These are phyloP conservation scores for Calocybe cyanea DNA, from an alignment of 768 basidiomycete genomes.

Conservation along the genomic window DNA sequence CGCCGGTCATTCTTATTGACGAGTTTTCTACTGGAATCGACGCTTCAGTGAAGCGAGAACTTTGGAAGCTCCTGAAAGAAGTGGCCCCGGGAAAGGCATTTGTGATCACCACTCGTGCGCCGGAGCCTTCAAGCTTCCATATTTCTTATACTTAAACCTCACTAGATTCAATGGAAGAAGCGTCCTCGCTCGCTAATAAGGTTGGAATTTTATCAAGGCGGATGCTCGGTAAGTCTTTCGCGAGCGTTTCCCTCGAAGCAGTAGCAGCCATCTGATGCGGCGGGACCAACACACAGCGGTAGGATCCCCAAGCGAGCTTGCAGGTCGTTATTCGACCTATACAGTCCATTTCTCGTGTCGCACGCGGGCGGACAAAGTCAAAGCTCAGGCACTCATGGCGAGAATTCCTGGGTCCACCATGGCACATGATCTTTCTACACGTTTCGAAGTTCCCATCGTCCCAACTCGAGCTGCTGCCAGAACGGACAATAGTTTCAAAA, in stretches of 20 bases:
- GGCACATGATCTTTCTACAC: constrained; percentile 70
- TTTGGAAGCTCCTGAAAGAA: constrained; percentile 68
- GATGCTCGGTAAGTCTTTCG: constrained; percentile 50
- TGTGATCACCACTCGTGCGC: constrained; percentile 66
- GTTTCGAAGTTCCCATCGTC: constrained; percentile 63
- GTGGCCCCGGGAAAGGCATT: constrained; percentile 66
- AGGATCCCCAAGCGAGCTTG: constrained; percentile 58
- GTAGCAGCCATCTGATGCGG: too few species aligned
- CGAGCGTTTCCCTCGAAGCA: too few species aligned
- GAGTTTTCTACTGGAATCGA: constrained; percentile 82
- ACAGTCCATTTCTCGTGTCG: constrained; percentile 25
- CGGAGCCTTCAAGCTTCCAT: constrained; percentile 8
- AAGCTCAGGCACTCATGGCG: constrained; percentile 50
- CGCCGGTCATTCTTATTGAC: constrained; percentile 72
- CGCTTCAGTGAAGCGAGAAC: constrained; percentile 76
- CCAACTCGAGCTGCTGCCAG: too few species aligned
- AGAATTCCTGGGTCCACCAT: constrained; percentile 56
- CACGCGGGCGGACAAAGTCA: constrained; percentile 58
- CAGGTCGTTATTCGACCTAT: constrained; percentile 67
- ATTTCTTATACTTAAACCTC: neutral
- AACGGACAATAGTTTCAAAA: neutral
- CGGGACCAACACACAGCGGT: constrained; percentile 42
- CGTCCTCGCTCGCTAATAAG: constrained; percentile 67
- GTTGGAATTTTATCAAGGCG: constrained; percentile 72
- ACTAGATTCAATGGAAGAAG: constrained; percentile 57